phyloP scores from a whole-genome alignment of 768 basidiomycete species.

The Lepiota venenata region DNA sequence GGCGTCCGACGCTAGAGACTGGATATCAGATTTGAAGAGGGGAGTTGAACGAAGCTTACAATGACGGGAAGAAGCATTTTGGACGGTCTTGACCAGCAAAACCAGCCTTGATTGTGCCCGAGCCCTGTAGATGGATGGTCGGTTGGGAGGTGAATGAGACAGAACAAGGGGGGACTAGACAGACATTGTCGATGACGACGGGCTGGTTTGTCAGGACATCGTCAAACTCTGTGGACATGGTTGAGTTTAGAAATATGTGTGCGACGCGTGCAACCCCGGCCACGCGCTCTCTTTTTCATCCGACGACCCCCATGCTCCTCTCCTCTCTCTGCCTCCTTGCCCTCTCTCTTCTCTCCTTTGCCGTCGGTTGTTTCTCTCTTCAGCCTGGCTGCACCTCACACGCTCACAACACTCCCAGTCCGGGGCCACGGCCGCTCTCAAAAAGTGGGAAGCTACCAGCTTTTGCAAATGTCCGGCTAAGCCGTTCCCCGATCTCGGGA shows the following conservation, averaged over 20 bases:
- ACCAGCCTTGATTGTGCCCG: constrained; percentile 97
- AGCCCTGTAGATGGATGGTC: constrained; percentile 57
- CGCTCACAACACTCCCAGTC: constrained; percentile 14
- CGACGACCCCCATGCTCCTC: neutral
- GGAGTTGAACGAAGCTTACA: constrained; percentile 61
- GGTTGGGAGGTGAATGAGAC: constrained; percentile 21
- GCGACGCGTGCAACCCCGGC: constrained; percentile 8
- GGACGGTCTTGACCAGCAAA: constrained; percentile 99
- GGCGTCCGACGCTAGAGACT: constrained; percentile 78
- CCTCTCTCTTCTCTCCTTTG: constrained; percentile 17
- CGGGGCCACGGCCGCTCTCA: constrained; percentile 31
- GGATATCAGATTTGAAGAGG: constrained; percentile 22
- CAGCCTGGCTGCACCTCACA: neutral
- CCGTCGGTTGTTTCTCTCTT: constrained; percentile 18
- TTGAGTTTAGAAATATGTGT: constrained; percentile 11
- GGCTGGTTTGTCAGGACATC: constrained; percentile 98
- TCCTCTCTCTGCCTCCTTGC: constrained; percentile 1
- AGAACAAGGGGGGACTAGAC: constrained; percentile 24
- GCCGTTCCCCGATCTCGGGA: neutral
- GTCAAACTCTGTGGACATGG: constrained; percentile 85
- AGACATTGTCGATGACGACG: constrained; percentile 97
- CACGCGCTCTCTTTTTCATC: neutral
- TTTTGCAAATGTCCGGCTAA: constrained; percentile 77
- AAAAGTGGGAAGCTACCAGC: constrained; percentile 87
- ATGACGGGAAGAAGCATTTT: constrained; percentile 99